Percentiles rank a stretch among this genome's conserved stretches.
phyloP scores from a whole-genome alignment of 345 rosid genomes.

The Gossypium herbaceum region DNA sequence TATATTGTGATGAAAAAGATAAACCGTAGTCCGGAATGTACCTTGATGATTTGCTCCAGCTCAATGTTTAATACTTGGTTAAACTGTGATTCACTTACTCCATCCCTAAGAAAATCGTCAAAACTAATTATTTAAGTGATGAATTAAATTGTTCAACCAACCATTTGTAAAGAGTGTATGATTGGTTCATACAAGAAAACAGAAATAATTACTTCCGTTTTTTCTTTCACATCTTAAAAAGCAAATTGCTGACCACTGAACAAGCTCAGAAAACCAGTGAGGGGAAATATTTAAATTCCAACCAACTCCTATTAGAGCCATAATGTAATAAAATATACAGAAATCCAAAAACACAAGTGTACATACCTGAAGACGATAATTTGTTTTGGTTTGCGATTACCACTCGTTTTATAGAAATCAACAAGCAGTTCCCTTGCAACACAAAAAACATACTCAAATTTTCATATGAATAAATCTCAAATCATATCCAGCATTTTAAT shows the following conservation, averaged over 20 bases:
- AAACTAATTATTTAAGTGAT: slow-evolving; percentile 2
- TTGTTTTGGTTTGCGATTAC: slow-evolving; percentile 55
- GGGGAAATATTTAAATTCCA: background rate
- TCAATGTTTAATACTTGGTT: slow-evolving; percentile 82
- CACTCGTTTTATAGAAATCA: slow-evolving; percentile 62
- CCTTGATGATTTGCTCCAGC: slow-evolving; percentile 79
- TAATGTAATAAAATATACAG: background rate
- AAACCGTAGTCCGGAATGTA: slow-evolving; percentile 10
- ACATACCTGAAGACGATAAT: slow-evolving; percentile 78
- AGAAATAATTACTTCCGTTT: background rate
- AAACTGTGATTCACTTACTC: slow-evolving; percentile 90
- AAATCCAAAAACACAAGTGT: background rate
- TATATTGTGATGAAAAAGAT: background rate
- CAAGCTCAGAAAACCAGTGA: background rate
- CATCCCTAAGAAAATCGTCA: slow-evolving; percentile 55
- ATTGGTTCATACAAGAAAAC: background rate
- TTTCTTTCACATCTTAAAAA: background rate
- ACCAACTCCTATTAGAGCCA: background rate
- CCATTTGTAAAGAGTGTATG: background rate
- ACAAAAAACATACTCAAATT: background rate
- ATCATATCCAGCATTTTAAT: background rate
- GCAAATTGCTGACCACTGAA: background rate
- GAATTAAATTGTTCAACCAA: background rate
- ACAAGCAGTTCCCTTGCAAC: slow-evolving; percentile 56
- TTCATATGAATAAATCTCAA: background rate